Evolutionary conservation across 495 filamentous ascomycete species (phyloP).

Genomic region (Trichocladium uniseriatum): DNA sequence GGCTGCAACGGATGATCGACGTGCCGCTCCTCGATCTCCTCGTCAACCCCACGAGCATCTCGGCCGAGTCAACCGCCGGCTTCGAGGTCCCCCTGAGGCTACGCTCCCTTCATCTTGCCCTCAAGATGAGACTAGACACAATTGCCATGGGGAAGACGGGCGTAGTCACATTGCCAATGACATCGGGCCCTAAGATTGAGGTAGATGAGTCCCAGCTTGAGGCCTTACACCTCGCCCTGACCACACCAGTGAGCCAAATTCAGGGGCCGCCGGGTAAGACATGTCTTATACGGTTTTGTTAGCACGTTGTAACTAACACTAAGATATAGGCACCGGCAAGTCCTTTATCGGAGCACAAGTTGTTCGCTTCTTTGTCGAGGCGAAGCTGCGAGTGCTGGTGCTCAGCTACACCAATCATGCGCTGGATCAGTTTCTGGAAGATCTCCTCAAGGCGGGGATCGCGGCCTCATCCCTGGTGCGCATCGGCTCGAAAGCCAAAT

Average conservation of each 20-base stretch:
- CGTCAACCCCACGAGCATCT: slow-evolving; percentile 21
- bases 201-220: slow-evolving; percentile 52
- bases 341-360: slow-evolving; percentile 66
- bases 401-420: slow-evolving; percentile 63
- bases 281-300: too few relatives aligned
- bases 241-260: slow-evolving; percentile 50
- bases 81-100: neutral
- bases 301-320: too few relatives aligned
- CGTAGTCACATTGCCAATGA: neutral
- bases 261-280: slow-evolving; percentile 65
- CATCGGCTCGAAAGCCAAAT: slow-evolving; percentile 51
- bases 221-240: slow-evolving; percentile 48
- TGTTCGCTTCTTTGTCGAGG: slow-evolving; percentile 48
- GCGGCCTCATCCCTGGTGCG: slow-evolving; percentile 47
- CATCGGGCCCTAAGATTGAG: slow-evolving; percentile 18
- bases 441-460: slow-evolving; percentile 57
- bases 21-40: slow-evolving; percentile 46
- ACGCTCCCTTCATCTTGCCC: too few relatives aligned
- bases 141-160: neutral
- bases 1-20: slow-evolving; percentile 47
- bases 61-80: neutral
- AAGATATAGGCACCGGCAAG: slow-evolving; percentile 60
- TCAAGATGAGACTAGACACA: neutral
- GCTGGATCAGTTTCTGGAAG: slow-evolving; percentile 64
- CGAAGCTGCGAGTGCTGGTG: slow-evolving; percentile 49